phyloP scores from a whole-genome alignment of 169 alveolate genomes.

The Cryptosporidium ubiquitum region DNA sequence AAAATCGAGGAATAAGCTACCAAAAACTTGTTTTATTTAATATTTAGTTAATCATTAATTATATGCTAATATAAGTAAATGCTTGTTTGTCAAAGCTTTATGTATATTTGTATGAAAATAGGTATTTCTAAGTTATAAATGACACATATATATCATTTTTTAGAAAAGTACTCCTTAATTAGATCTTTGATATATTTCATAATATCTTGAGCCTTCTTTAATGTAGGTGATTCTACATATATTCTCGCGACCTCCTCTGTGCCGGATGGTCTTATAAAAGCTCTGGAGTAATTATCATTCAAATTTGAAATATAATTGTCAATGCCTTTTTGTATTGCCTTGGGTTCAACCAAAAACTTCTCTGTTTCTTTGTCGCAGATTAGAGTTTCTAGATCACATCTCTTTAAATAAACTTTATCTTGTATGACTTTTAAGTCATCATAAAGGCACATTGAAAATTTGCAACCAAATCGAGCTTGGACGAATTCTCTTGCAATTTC shows the following conservation, averaged over 20 bases:
- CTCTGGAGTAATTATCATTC: constrained; percentile 78
- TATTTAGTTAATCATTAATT: constrained; percentile 2
- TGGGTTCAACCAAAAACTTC: constrained; percentile 77
- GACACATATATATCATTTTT: no score
- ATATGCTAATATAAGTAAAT: background rate
- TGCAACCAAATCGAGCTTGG: constrained; percentile 77
- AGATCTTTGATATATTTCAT: constrained; percentile 42
- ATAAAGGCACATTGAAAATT: constrained; percentile 80
- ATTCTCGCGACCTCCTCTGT: constrained; percentile 87
- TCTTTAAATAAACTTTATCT: constrained; percentile 73
- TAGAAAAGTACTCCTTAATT: constrained; percentile 30
- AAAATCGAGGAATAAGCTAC: background rate
- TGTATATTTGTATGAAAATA: no score
- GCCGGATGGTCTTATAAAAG: constrained; percentile 89
- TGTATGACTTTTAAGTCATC: constrained; percentile 82
- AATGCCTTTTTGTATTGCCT: constrained; percentile 82
- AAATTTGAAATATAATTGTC: constrained; percentile 76
- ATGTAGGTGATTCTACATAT: constrained; percentile 85
- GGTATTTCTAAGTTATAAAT: no score
- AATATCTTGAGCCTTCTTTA: constrained; percentile 77
- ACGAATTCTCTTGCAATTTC: constrained; percentile 80
- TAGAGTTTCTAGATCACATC: constrained; percentile 36
- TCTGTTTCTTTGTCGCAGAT: constrained; percentile 75
- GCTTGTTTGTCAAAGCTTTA: background rate
- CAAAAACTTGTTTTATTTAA: background rate